Evolutionary conservation across 148 eudicot species (phyloP).

Genomic region (Chenopodium berlandieri): DNA sequence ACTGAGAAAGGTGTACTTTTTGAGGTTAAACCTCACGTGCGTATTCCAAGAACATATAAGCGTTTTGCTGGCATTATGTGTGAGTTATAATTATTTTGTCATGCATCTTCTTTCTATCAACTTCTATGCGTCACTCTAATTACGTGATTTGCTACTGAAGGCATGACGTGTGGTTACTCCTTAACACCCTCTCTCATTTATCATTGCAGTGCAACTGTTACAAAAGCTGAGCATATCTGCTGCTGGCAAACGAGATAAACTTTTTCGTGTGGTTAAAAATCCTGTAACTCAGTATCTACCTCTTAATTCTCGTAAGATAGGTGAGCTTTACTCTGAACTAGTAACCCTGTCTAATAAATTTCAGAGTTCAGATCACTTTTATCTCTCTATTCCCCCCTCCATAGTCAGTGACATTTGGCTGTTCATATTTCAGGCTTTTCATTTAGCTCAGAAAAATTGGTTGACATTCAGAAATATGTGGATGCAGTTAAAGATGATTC

Average conservation of each 20-base stretch:
- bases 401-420: too few relatives aligned
- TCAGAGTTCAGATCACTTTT: too few relatives aligned
- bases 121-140: background rate
- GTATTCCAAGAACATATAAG: conserved; percentile 91
- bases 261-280: conserved; percentile 76
- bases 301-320: too few relatives aligned
- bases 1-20: background rate
- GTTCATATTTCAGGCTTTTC: too few relatives aligned
- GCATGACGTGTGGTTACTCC: background rate
- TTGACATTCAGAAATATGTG: conserved; percentile 44
- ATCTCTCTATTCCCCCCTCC: too few relatives aligned
- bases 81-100: conserved; percentile 40
- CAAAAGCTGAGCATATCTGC: conserved; percentile 84
- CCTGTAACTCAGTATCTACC: conserved; percentile 40
- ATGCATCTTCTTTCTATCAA: background rate
- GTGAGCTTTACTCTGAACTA: too few relatives aligned
- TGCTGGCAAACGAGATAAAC: conserved; percentile 80
- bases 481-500: conserved; percentile 49
- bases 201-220: conserved; percentile 75
- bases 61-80: conserved; percentile 95
- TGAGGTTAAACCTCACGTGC: conserved; percentile 62
- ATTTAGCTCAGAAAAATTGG: too few relatives aligned
- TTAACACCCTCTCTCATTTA: background rate
- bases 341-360: too few relatives aligned
- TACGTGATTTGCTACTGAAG: background rate